Base-by-base conservation (phyloP, 2,329 filamentous ascomycete genomes). In the Plectosphaerella sp. region DNA sequence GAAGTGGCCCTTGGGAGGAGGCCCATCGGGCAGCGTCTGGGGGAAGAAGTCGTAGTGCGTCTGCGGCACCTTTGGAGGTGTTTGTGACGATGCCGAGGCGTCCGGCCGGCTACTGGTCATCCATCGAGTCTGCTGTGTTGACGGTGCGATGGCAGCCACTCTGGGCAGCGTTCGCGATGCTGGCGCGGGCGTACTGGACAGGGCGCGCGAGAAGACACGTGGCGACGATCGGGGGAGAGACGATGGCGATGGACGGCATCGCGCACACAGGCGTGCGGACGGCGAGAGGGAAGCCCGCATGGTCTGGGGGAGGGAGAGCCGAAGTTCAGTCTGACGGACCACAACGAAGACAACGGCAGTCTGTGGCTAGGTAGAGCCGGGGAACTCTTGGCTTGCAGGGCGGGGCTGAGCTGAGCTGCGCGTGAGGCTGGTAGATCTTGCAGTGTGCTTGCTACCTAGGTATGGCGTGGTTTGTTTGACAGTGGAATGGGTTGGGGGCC, bases 31-130 rank as follows among this genome's bases (percentile, higher is more conserved):
- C 4, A 97, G 79, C 3, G 91, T 89, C 33, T 80, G 67, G 1
- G 92, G 91, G 76, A 99, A 99, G 72, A 97, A 83, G 52, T 86
- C 83, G 79, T 97, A 97, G 77, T 93, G 83, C 51, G 86, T 90
- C 58, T 72, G 61, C 4, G 66, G 63, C 24, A 39, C 33, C 28
- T 45, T 47, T 11, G 52, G 28, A 22, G 47, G 20, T 12, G 28
- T 12, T 7, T 33, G 28, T 12, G 28, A 33, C 4, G 50, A 45
- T 37, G 54, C 35, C 5, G 48, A 15, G n/a, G 45, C 39, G 11
- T 52, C 54, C 33, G 56, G 50, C 20, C 45, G 16, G 12, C 35
- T 57, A 11, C 20, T 16, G 1, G 54, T 52, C n/a, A 54, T 51
- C 56, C 52, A 58, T 15, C 56, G 52, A 14, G 36, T 41, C 33